Evolutionary conservation across 1,284 basidiomycete species (phyloP).

Genomic region (Boletus sp.): DNA sequence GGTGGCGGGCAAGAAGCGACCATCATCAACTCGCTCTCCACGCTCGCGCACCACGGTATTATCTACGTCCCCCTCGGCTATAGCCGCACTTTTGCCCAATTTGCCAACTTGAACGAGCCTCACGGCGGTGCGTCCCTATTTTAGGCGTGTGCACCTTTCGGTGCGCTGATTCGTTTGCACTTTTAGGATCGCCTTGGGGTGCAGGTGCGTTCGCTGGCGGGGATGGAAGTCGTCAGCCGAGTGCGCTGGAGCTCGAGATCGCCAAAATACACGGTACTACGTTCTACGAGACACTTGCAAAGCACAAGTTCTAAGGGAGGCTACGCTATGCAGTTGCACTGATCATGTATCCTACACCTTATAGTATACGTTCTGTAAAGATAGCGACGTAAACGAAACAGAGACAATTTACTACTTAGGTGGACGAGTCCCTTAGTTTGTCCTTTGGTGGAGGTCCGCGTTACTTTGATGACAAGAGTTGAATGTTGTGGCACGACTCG

Average conservation of each 20-base stretch:
- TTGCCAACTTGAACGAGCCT: conserved; percentile 39
- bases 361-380: too few species aligned
- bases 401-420: too few species aligned
- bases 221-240: conserved; percentile 48
- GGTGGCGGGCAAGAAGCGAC: conserved; percentile 48
- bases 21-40: conserved; percentile 45
- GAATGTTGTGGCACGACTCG: too few species aligned
- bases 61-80: conserved; percentile 52
- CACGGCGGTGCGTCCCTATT: conserved; percentile 37
- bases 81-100: conserved; percentile 33
- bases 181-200: conserved; percentile 38
- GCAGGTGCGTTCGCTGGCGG: conserved; percentile 43
- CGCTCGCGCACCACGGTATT: conserved; percentile 52
- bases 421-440: too few species aligned
- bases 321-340: too few species aligned
- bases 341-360: background rate
- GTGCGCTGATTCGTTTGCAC: background rate
- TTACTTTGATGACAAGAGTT: too few species aligned
- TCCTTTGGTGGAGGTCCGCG: too few species aligned
- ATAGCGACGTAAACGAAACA: background rate
- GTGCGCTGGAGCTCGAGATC: conserved; percentile 42
- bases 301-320: conserved; percentile 7
- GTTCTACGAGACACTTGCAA: conserved; percentile 29
- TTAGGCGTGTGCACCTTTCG: background rate
- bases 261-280: conserved; percentile 43